Evolutionary conservation across 208 protist genomes (phyloP).

Genomic region (Leishmania mexicana): DNA sequence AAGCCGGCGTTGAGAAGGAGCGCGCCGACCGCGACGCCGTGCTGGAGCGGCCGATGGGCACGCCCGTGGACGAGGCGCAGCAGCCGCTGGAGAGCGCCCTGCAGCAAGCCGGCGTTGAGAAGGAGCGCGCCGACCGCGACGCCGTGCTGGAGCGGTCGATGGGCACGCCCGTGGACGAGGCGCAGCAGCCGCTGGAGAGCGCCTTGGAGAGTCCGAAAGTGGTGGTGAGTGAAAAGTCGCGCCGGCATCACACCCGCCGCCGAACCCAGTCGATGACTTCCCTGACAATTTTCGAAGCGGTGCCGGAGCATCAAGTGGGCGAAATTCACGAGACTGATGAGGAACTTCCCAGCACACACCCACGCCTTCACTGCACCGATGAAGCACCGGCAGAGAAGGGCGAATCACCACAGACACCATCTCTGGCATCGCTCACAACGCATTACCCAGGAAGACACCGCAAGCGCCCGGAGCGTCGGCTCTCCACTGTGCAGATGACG

Average conservation of each 20-base stretch:
- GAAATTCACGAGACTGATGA: too few species aligned
- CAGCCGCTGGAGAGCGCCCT: background rate
- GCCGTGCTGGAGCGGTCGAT: background rate
- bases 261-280: too few species aligned
- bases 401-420: too few species aligned
- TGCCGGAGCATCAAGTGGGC: too few species aligned
- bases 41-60: background rate
- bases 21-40: background rate
- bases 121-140: background rate
- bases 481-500: slow-evolving; percentile 33
- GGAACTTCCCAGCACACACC: too few species aligned
- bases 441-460: background rate
- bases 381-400: too few species aligned
- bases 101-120: background rate
- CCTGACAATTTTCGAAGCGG: too few species aligned
- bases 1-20: background rate
- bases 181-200: background rate
- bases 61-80: background rate
- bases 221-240: too few species aligned
- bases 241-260: too few species aligned
- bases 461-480: background rate
- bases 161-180: background rate
- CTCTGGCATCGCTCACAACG: too few species aligned
- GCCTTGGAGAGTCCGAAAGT: background rate
- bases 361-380: too few species aligned